Conservation (phyloP, 75 land plant species). For the Picea glauca region DNA sequence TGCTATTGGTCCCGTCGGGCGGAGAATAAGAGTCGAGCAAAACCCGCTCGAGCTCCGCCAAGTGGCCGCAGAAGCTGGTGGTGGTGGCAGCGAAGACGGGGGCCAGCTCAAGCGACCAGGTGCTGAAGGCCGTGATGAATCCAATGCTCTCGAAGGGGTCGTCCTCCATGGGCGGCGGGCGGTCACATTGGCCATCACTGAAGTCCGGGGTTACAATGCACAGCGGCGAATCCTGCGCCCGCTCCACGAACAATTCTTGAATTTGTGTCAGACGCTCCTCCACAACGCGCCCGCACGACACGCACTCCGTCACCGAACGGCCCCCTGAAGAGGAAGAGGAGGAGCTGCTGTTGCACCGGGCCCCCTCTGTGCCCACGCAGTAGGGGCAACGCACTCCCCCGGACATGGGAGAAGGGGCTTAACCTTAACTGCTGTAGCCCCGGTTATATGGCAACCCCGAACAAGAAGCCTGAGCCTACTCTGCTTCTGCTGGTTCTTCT, state of each 20-base stretch:
- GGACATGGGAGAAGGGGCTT: too few species aligned
- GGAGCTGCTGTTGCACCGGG: conserved; percentile 49
- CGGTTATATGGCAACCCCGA: too few species aligned
- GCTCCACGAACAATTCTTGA: conserved; percentile 66
- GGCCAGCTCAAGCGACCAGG: conserved; percentile 68
- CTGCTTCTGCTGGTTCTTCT: too few species aligned
- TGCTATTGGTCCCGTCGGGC: neutral
- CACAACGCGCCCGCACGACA: conserved; percentile 67
- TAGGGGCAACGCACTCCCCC: conserved; percentile 46
- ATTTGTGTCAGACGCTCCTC: conserved; percentile 48
- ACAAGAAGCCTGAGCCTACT: too few species aligned
- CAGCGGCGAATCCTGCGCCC: conserved; percentile 68
- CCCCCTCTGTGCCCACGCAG: conserved; percentile 48
- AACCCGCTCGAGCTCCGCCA: conserved; percentile 79
- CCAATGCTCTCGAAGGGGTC: conserved; percentile 82
- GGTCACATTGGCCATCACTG: conserved; percentile 27
- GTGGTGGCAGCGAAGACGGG: conserved; percentile 57
- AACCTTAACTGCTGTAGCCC: too few species aligned
- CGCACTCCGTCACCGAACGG: conserved; percentile 60
- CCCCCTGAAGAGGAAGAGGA: conserved; percentile 18
- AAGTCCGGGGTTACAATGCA: conserved; percentile 69
- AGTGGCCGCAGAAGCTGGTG: conserved; percentile 67
- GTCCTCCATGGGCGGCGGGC: conserved; percentile 25
- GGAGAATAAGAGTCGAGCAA: conserved; percentile 32
- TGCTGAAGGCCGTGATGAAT: conserved; percentile 84